Evolutionary conservation across 1,284 basidiomycete species (phyloP), one percentile per base, ranked within the genome.

Genomic region (Xerocomus nothofagi): DNA sequence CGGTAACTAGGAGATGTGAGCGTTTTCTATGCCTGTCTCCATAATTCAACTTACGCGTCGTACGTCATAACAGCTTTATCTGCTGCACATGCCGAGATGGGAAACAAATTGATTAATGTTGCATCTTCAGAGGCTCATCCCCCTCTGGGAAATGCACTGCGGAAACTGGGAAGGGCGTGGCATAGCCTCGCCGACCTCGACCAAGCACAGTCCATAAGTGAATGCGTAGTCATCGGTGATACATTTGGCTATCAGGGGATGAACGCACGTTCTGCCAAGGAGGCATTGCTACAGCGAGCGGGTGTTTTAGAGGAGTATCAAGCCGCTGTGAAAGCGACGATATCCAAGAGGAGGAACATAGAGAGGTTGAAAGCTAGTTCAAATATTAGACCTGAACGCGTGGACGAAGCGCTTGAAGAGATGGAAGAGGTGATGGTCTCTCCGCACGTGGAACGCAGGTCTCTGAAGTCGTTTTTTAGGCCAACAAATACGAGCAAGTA

Each of bases 181-280:
- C 93, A 96, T 62, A 89, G 83, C 66, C 70, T 93, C 11, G 82
- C 90, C 1, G 90, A 91, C 60, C 79, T 95, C 54, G 86, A 91
- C 54, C 86, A 92, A 59, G 87, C 90, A 14, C 88, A 93, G 65
- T 82, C 90, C 26, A 88, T 93, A 52, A 93, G 88, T 58, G 94
- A 96, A 76, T 92, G 91, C 58, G 91, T 98, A 34, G 86, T 96
- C 33, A 71, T 98, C 21, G 92, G 91, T 20, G 94, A 98, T 67
- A 88, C 92, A 0, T 73, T 98, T 45, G 91, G 91, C 1, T 98
- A 98, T 68, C 93, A 97, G 71, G 89, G 92, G 15, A 77, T 93
- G 71, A 97, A 97, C 61, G 92, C 95, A n/a, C 81, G 88, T 39
- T 91, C 93, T 11, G 94, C 93, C 3, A 96, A 94, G 71, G 93